Base-by-base conservation (phyloP, 2,329 filamentous ascomycete genomes). In the Cercospora sp. region DNA sequence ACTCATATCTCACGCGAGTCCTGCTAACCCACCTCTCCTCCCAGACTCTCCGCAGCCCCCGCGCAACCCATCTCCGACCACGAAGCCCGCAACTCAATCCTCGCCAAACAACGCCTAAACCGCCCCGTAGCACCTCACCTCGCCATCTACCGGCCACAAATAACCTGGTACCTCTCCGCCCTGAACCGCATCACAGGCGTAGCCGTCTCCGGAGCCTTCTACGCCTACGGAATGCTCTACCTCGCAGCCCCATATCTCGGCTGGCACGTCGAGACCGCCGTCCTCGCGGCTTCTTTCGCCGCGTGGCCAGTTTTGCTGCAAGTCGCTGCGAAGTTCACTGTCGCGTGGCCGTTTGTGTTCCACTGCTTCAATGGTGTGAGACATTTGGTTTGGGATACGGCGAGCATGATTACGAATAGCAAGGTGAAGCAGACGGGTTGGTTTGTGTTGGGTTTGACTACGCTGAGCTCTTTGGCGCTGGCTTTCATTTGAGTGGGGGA, bases 51-150 rank as follows among this genome's bases (percentile, higher is more conserved):
- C 34, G 51, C 62, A 30, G 24, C 51, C 10, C 28, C 87, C 49
- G 89, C 88, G 66, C 81, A 87, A 75, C 85, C 86, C 77, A 63
- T 90, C 75, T 83, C 86, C 69, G 80, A 82, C 63, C 13, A 74
- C 80, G 63, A 90, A 70, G 76, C 76, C 63, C 87, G 81, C 72
- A 76, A 86, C 72, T 79, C 86, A 73, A 88, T 97, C 81, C 92
- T 97, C 78, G 89, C 87, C 76, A 84, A 88, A 77, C 94, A 97
- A 85, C 94, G 94, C 76, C 86, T 90, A 66, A 82, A 86, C 77
- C 94, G 94, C 63, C 94, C 94, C 78, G 86, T 97, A 75, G 87
- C 92, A 57, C 94, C 94, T 65, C 93, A 97, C 79, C 88, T 97
- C 71, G 80, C 83, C 77, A 94, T 96, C 87, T 97, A 97, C 89